Percentiles rank a stretch among this genome's conserved stretches.
Evolutionary conservation across 2,329 filamentous ascomycete genomes (phyloP).

Genomic region (Aureobasidium sp.): DNA sequence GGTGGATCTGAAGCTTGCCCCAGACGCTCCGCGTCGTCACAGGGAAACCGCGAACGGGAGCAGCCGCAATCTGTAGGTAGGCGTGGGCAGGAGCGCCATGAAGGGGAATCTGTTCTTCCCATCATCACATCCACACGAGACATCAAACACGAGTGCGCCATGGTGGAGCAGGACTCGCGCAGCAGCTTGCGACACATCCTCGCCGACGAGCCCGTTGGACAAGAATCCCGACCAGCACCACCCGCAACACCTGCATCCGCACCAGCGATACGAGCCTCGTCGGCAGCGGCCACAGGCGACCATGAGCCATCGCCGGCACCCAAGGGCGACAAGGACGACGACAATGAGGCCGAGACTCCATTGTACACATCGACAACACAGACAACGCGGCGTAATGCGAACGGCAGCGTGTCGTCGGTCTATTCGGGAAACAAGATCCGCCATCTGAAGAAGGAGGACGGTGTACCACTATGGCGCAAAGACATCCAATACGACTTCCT

Average conservation of each 20-base stretch:
- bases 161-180: conserved; percentile 18
- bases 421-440: conserved; percentile 71
- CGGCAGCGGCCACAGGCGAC: background rate
- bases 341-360: conserved; percentile 22
- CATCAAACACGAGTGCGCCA: background rate
- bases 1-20: conserved; percentile 6
- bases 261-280: conserved; percentile 1
- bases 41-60: background rate
- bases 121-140: background rate
- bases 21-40: background rate
- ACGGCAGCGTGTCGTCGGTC: conserved; percentile 58
- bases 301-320: background rate
- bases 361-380: conserved; percentile 44
- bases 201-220: conserved; percentile 21
- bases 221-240: conserved; percentile 16
- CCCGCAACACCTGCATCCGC: conserved; percentile 17
- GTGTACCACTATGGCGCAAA: conserved; percentile 76
- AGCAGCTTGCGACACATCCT: conserved; percentile 24
- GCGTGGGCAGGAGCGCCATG: background rate
- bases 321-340: conserved; percentile 15
- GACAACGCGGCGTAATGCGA: conserved; percentile 54
- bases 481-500: conserved; percentile 89
- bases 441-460: conserved; percentile 83
- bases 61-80: conserved; percentile 1
- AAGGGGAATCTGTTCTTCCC: background rate